Evolutionary conservation across 2,329 filamentous ascomycete species (phyloP).

Genomic region (Sporothrix curviconia): DNA sequence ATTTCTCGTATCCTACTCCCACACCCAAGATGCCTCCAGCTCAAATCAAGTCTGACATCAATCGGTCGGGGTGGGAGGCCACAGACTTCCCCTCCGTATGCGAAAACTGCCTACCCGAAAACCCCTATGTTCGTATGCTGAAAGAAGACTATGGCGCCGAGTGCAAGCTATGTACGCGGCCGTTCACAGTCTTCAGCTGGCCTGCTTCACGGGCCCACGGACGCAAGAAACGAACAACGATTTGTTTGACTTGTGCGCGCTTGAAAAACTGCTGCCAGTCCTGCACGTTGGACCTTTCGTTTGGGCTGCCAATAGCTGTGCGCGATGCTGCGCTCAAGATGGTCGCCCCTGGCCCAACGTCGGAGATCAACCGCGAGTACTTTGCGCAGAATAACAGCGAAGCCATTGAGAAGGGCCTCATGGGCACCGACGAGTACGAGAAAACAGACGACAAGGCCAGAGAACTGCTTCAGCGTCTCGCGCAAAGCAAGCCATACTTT

Average conservation of each 20-base stretch:
- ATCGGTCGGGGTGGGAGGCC: constrained; percentile 92
- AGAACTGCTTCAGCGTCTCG: constrained; percentile 75
- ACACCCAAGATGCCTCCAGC: constrained; percentile 51
- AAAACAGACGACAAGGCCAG: constrained; percentile 96
- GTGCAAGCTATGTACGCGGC: constrained; percentile 83
- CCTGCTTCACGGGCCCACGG: constrained; percentile 81
- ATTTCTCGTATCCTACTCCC: not conserved
- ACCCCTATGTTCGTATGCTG: constrained; percentile 97
- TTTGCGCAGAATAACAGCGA: constrained; percentile 97
- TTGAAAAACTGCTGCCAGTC: constrained; percentile 98
- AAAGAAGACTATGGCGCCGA: constrained; percentile 93
- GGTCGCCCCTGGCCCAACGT: constrained; percentile 87
- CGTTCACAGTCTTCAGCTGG: constrained; percentile 95
- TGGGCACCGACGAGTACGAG: constrained; percentile 81
- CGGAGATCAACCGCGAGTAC: constrained; percentile 91
- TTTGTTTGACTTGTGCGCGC: constrained; percentile 92
- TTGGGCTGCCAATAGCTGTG: constrained; percentile 89
- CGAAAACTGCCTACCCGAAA: constrained; percentile 91
- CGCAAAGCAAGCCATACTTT: constrained; percentile 92
- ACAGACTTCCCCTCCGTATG: constrained; percentile 84
- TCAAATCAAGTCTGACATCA: constrained; percentile 93
- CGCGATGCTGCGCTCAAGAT: constrained; percentile 96
- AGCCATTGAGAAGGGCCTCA: constrained; percentile 80
- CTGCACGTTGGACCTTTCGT: constrained; percentile 96
- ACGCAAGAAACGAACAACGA: constrained; percentile 87